Base-by-base conservation (phyloP, 2,329 filamentous ascomycete species). In the Fusarium newnesense region DNA sequence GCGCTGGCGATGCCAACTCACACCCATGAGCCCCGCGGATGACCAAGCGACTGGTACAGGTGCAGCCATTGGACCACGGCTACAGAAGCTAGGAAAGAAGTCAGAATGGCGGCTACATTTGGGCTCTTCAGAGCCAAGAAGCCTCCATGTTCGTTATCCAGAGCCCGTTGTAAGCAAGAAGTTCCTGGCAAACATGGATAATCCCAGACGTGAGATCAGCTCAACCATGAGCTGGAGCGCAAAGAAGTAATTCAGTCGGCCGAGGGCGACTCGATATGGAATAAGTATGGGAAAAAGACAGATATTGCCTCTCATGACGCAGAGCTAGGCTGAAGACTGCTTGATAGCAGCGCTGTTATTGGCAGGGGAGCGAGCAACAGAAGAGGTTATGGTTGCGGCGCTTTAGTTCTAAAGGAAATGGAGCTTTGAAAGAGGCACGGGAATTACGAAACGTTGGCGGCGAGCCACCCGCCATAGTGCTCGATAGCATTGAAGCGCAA, bases 1-100 rank as follows among this genome's bases (percentile, higher is more conserved):
- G 76, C 76, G 76, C 64, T 78, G 76, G 74, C 76, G 67, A 73
- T 78, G 75, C 76, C 76, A 78, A 73, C 76, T 71, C 76, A 77
- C 60, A 65, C 54, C 60, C 57, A 53, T 37, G 37, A 67, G 60
- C 71, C 71, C 46, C 62, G 56, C 62, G 61, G 42, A 62, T 70
- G 68, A 43, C 67, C 60, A 40, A 77, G 49, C 66, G 63, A 66
- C 39, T 43, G 64, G 67, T 60, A 63, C 26, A 47, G 24, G 49
- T 60, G 53, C 37, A 47, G 24, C 58, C 39, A 77, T 76, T 77
- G 69, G 75, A 53, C 36, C 52, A n/a, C 30, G 52, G 19, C 30
- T 47, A 26, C 37, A 53, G 39, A 54, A 67, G 26, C 36, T 47
- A 58, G 37, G 40, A 52, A 50, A 37, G 40, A 49, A 49, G n/a